Base-by-base conservation (phyloP, 2,329 filamentous ascomycete genomes). In the Penicillium crustosum region DNA sequence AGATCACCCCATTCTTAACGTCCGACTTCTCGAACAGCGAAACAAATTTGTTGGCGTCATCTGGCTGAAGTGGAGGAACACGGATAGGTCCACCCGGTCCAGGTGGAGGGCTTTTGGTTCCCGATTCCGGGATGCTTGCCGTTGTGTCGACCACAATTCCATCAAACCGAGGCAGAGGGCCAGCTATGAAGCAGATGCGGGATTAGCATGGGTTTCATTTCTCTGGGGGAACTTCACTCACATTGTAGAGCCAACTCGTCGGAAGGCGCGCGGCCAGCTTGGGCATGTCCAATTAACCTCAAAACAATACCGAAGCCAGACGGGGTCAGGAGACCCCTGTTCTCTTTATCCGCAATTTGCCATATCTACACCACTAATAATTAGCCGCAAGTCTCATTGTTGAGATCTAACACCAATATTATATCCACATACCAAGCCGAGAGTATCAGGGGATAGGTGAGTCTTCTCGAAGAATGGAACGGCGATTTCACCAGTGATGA, bases 381-480 rank as follows among this genome's bases (percentile, higher is more conserved):
- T 60, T 45, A 48, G 41, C 50, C 31, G 42, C 45, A 17, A 12
- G 31, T 35, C 48, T n/a, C 8, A 27, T 36, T 23, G 35, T 47
- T 41, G 21, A 23, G 47, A 35, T 2, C 8, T 29, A 19, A 15
- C 29, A n/a, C 6, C 17, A 2, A 35, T 44, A 6, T 3, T 17
- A n/a, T 49, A n/a, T 53, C 31, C 45, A 81, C 86, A 66, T 78
- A 93, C 90, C 85, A 96, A 88, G 76, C 93, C 94, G 59, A 99
- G 83, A 49, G 94, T 83, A 61, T 90, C 87, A 53, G 93, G 91
- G 61, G 93, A 87, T 49, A 99, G 82, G 66, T 90, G 88, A 45
- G 94, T 97, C 82, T 94, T 94, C 77, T 97, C 93, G 73, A 99
- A 99, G 81, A 99, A 97, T 74, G 92, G 91, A 75, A 99, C 93